Evolutionary conservation across 2,329 filamentous ascomycete genomes (phyloP).

Genomic region (Epichloe hybrida): DNA sequence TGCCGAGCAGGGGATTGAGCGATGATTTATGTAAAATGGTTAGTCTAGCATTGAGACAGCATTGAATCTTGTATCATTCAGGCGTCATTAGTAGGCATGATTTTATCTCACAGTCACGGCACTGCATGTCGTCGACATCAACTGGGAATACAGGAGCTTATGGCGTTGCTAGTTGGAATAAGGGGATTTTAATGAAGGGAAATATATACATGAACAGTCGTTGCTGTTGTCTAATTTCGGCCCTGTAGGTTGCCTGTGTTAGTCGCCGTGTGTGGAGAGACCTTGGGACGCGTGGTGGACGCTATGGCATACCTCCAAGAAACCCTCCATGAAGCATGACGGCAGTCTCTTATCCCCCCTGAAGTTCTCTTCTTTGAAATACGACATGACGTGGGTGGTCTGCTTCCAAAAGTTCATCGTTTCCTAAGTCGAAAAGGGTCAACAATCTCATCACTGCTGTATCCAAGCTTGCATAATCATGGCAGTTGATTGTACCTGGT

Average conservation of each 20-base stretch:
- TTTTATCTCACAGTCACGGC: not conserved
- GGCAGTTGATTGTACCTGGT: conserved; percentile 56
- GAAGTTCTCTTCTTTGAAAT: conserved; percentile 76
- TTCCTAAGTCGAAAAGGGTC: conserved; percentile 44
- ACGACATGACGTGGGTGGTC: conserved; percentile 86
- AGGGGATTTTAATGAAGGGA: conserved; percentile 9
- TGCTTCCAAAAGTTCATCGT: conserved; percentile 99
- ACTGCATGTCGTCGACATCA: not conserved
- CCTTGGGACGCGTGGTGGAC: not conserved
- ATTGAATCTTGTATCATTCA: not conserved
- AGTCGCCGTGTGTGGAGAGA: conserved; percentile 5
- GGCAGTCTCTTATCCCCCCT: conserved; percentile 64
- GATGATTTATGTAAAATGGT: conserved; percentile 11
- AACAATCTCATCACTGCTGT: not conserved
- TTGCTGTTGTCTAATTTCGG: conserved; percentile 35
- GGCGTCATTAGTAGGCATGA: conserved; percentile 6
- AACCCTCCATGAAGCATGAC: conserved; percentile 82
- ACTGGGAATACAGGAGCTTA: conserved; percentile 12
- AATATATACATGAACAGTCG: conserved; percentile 22
- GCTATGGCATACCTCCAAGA: conserved; percentile 64
- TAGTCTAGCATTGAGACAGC: not conserved
- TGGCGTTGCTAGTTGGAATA: conserved; percentile 19
- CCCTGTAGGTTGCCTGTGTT: conserved; percentile 24
- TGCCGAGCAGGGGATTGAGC: conserved; percentile 18
- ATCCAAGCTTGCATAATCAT: not conserved